These are phyloP conservation scores for Fagus sylvatica DNA, from an alignment of 306 rosid species.

Conservation along the genomic window DNA sequence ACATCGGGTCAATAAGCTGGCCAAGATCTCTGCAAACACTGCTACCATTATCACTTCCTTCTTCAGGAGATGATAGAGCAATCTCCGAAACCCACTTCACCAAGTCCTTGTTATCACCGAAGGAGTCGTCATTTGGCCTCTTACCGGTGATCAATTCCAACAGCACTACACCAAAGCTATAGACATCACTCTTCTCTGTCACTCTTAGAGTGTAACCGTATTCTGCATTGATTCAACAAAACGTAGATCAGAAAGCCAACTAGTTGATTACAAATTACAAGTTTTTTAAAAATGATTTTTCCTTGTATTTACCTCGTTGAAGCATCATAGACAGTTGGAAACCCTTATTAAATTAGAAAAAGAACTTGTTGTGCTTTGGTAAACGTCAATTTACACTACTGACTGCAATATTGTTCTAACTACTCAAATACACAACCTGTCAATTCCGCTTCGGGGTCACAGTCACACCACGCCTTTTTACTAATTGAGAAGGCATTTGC, in stretches of 20 bases:
- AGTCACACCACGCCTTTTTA: too few species aligned
- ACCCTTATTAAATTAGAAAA: too few species aligned
- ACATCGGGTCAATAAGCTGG: conserved; percentile 55
- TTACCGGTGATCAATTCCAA: conserved; percentile 73
- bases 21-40: conserved; percentile 4
- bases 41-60: background rate
- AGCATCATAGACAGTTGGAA: too few species aligned
- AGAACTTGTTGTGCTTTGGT: too few species aligned
- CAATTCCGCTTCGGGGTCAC: too few species aligned
- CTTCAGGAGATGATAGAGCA: conserved; percentile 27
- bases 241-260: background rate
- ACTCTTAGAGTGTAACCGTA: conserved; percentile 69
- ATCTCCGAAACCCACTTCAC: conserved; percentile 75
- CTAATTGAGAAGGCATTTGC: too few species aligned
- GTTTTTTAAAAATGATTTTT: too few species aligned
- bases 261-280: background rate
- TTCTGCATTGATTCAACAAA: conserved; percentile 28
- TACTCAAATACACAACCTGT: too few species aligned
- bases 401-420: too few species aligned
- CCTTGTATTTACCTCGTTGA: too few species aligned
- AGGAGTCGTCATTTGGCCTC: conserved; percentile 69
- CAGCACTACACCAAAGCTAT: conserved; percentile 79
- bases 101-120: conserved; percentile 69
- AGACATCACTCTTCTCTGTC: conserved; percentile 80
- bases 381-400: too few species aligned